A percentile compares a stretch with the other conserved stretches of the same genome.
phyloP scores from a whole-genome alignment of 1,284 basidiomycete genomes.

The Trichosporon sp. region DNA sequence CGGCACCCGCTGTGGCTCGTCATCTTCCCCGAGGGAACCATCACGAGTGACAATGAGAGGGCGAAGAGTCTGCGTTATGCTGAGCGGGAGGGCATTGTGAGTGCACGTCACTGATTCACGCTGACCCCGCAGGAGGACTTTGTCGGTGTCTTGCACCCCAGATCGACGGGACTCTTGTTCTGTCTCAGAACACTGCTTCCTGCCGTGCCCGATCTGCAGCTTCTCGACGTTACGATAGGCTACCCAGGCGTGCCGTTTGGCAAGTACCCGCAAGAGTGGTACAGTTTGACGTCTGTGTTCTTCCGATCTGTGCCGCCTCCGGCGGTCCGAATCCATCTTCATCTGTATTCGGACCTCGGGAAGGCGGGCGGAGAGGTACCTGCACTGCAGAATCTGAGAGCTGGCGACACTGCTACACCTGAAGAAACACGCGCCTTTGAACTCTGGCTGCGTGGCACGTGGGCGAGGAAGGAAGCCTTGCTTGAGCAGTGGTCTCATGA shows the following conservation, averaged over 20 bases:
- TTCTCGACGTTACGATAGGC: constrained; percentile 83
- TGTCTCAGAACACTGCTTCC: constrained; percentile 75
- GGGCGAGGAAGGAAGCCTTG: constrained; percentile 75
- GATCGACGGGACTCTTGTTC: constrained; percentile 84
- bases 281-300: constrained; percentile 82
- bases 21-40: constrained; percentile 88
- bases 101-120: constrained; percentile 37
- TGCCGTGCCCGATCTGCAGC: constrained; percentile 67
- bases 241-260: constrained; percentile 69
- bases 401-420: constrained; percentile 53
- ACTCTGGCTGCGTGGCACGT: constrained; percentile 71
- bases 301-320: constrained; percentile 77
- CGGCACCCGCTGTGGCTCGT: constrained; percentile 72
- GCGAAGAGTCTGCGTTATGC: constrained; percentile 73
- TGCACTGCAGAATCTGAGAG: constrained; percentile 9
- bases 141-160: constrained; percentile 72
- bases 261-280: constrained; percentile 49
- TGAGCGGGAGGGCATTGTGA: constrained; percentile 42
- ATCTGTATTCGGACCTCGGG: constrained; percentile 61
- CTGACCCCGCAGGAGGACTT: constrained; percentile 62
- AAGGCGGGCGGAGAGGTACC: neutral
- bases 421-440: constrained; percentile 71
- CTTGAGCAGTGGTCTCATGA: constrained; percentile 60
- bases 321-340: constrained; percentile 76
- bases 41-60: constrained; percentile 74